Conservation (phyloP, 2,329 filamentous ascomycete genomes). For the Mycosphaerella arachidis region DNA sequence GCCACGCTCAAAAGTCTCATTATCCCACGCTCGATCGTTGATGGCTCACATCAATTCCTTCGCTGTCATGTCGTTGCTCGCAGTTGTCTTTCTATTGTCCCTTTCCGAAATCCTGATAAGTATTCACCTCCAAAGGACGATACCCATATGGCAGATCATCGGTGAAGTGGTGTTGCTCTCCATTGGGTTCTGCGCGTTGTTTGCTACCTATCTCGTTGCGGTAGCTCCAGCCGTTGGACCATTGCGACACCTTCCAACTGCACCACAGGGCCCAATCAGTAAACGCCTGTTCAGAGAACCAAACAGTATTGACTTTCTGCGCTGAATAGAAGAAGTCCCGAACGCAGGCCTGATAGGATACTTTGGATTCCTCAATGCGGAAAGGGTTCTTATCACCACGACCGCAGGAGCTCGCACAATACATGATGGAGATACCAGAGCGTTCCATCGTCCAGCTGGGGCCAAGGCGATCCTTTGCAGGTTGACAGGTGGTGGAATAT, state of each 20-base stretch:
- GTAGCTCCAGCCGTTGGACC: neutral
- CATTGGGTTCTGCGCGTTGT: neutral
- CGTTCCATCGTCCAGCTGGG: neutral
- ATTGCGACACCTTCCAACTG: neutral
- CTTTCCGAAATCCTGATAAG: neutral
- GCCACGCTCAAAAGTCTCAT: too few species aligned
- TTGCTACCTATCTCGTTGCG: neutral
- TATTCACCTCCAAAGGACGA: neutral
- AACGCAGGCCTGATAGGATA: neutral
- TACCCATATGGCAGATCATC: neutral
- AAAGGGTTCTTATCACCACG: neutral
- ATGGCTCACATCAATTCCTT: too few species aligned
- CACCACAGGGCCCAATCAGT: neutral
- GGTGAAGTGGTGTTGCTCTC: neutral
- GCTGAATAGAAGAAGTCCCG: neutral
- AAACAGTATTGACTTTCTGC: neutral
- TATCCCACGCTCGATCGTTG: too few species aligned
- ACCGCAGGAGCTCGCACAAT: neutral
- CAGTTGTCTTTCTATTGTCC: neutral
- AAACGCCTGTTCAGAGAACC: neutral
- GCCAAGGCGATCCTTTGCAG: neutral
- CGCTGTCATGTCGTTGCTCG: too few species aligned
- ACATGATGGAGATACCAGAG: neutral
- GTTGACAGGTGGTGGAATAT: slow-evolving; percentile 55
- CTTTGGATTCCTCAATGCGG: neutral